phyloP scores from a whole-genome alignment of 352 stramenopile genomes.

The Phytophthora chlamydospora region DNA sequence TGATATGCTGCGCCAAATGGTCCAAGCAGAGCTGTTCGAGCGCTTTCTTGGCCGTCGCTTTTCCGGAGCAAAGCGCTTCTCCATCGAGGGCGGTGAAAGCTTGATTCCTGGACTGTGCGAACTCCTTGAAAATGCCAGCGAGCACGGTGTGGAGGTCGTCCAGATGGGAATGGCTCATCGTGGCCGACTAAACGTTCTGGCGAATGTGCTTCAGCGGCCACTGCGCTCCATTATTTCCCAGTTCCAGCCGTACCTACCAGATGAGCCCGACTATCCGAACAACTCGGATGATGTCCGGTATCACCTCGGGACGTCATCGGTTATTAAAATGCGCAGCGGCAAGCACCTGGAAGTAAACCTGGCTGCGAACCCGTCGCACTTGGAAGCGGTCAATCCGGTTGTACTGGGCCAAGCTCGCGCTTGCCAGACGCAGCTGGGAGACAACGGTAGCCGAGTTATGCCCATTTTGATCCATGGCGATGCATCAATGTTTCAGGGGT shows the following conservation, averaged over 20 bases:
- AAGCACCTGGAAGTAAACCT: conserved; percentile 85
- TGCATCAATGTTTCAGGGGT: conserved; percentile 91
- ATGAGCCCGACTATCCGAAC: conserved; percentile 86
- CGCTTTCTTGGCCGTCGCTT: conserved; percentile 97
- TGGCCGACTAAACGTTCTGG: conserved; percentile 97
- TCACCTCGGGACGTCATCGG: conserved; percentile 83
- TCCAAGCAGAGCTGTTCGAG: conserved; percentile 97
- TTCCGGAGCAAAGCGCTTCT: conserved; percentile 97
- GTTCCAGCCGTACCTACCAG: conserved; percentile 86
- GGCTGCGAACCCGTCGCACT: conserved; percentile 98
- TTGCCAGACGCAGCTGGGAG: conserved; percentile 89
- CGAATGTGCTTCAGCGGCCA: conserved; percentile 98
- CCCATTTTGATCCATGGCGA: conserved; percentile 98
- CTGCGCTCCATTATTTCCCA: conserved; percentile 94
- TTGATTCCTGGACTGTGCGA: conserved; percentile 96
- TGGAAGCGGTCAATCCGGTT: conserved; percentile 98
- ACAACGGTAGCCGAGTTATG: conserved; percentile 92
- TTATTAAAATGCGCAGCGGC: conserved; percentile 71
- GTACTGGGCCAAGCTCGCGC: conserved; percentile 96
- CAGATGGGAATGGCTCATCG: conserved; percentile 99
- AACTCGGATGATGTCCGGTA: conserved; percentile 92
- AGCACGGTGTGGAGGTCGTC: conserved; percentile 96
- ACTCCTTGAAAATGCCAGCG: conserved; percentile 94
- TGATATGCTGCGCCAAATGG: conserved; percentile 95
- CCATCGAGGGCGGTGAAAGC: conserved; percentile 97